phyloP scores from a whole-genome alignment of 192 early-diverging fungal genomes.

The Coemansia sp. region DNA sequence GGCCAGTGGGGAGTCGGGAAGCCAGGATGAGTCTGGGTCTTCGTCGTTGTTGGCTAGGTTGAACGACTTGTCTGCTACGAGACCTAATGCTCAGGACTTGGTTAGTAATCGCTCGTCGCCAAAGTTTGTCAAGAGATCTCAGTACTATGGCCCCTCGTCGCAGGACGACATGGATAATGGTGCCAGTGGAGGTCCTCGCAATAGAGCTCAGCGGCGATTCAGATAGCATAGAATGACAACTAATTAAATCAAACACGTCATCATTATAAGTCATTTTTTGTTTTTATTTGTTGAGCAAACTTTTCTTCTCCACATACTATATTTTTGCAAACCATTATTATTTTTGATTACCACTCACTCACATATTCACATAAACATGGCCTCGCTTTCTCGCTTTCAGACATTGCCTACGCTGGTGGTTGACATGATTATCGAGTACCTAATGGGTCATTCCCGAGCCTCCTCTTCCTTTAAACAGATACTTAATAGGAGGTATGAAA shows the following conservation, averaged over 20 bases:
- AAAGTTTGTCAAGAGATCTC: constrained; percentile 54
- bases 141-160: constrained; percentile 29
- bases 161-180: constrained; percentile 12
- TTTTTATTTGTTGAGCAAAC: background rate
- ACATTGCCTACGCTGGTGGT: background rate
- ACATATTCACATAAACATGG: background rate
- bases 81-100: constrained; percentile 40
- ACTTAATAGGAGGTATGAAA: too few species aligned
- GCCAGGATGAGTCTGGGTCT: background rate
- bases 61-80: constrained; percentile 17
- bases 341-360: background rate
- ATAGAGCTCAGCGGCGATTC: constrained; percentile 17
- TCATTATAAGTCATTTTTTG: background rate
- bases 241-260: background rate
- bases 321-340: background rate
- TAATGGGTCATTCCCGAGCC: background rate
- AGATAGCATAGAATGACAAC: background rate
- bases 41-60: constrained; percentile 39
- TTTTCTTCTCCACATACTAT: background rate
- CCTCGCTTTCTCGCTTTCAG: background rate
- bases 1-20: background rate
- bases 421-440: background rate
- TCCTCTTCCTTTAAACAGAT: background rate
- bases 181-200: background rate
- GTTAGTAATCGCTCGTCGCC: constrained; percentile 50